phyloP scores from a whole-genome alignment of 352 stramenopile species.

The Globisporangium sylvaticum region DNA sequence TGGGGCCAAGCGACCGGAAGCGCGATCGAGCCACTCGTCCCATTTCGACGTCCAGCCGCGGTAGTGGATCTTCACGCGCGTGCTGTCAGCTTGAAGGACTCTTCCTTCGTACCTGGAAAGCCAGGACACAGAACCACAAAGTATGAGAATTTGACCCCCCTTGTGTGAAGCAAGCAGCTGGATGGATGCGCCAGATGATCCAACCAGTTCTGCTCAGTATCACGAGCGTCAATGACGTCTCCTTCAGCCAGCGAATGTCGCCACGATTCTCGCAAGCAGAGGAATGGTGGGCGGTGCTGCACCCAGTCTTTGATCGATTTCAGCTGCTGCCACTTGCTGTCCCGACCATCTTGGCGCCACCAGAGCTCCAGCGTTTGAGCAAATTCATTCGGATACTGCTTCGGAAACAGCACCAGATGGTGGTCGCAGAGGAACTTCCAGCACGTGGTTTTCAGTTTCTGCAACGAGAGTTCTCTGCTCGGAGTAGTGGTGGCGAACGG shows the following conservation, averaged over 20 bases:
- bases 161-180: no score
- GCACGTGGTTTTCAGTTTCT: neutral
- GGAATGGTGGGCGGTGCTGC: neutral
- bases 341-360: neutral
- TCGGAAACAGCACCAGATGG: neutral
- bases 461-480: neutral
- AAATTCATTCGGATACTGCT: neutral
- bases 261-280: neutral
- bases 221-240: neutral
- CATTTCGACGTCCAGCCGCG: conserved; percentile 95
- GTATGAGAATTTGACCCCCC: no score
- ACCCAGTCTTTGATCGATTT: neutral
- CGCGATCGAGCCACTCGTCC: conserved; percentile 93
- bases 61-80: conserved; percentile 91
- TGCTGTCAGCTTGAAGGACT: conserved; percentile 33
- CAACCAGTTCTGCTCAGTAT: neutral
- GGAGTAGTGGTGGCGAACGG: neutral
- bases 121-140: no score
- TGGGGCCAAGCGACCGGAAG: conserved; percentile 86
- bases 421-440: neutral
- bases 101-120: conserved; percentile 71
- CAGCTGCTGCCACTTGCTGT: neutral
- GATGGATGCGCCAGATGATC: no score
- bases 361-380: neutral
- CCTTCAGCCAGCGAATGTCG: neutral